Conservation (phyloP, 768 basidiomycete genomes). For the Hygrophoropsis aurantiaca region DNA sequence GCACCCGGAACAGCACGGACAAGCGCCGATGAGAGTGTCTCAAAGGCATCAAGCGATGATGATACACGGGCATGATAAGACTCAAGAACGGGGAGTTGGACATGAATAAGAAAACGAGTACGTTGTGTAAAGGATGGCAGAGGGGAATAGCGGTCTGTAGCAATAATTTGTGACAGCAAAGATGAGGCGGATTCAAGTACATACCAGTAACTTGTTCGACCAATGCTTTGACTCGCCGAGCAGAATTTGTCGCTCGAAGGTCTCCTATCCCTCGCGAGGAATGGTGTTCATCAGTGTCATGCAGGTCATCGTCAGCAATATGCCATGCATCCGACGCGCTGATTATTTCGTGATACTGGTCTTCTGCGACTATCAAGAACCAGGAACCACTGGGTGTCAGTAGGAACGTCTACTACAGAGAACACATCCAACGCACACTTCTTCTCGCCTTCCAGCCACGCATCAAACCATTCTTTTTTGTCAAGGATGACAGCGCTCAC, state of each 20-base stretch:
- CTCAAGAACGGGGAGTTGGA: constrained; percentile 85
- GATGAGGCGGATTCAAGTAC: constrained; percentile 11
- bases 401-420: not conserved
- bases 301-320: constrained; percentile 65
- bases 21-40: constrained; percentile 84
- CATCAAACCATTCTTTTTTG: constrained; percentile 84
- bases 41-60: constrained; percentile 90
- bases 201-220: constrained; percentile 90
- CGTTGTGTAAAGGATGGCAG: constrained; percentile 78
- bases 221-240: constrained; percentile 78
- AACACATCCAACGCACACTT: constrained; percentile 57
- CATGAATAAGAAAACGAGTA: constrained; percentile 76
- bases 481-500: constrained; percentile 81
- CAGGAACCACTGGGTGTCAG: constrained; percentile 2
- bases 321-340: constrained; percentile 83
- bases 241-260: constrained; percentile 76
- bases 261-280: constrained; percentile 27
- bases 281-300: constrained; percentile 34
- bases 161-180: not conserved
- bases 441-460: constrained; percentile 89
- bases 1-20: constrained; percentile 93
- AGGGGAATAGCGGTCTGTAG: constrained; percentile 86
- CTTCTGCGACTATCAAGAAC: constrained; percentile 67
- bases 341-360: constrained; percentile 85
- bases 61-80: constrained; percentile 76